These are phyloP conservation scores for Plasmodium falciparum DNA, from an alignment of 169 alveolate species.

Conservation along the genomic window DNA sequence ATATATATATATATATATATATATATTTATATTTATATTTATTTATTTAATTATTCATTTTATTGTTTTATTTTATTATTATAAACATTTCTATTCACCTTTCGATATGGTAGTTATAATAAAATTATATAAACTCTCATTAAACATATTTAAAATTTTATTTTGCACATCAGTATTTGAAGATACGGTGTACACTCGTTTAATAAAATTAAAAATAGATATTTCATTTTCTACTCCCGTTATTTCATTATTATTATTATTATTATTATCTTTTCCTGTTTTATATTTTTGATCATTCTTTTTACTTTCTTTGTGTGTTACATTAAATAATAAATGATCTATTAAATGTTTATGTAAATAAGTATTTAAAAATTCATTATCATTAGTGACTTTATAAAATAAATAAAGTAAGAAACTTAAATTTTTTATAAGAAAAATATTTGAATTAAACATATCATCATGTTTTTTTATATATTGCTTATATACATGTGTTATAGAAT, in stretches of 20 bases:
- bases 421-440: conserved; percentile 65
- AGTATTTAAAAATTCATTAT: conserved; percentile 20
- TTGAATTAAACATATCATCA: conserved; percentile 45
- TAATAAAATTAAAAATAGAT: conserved; percentile 57
- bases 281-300: not conserved
- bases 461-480: conserved; percentile 46
- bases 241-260: conserved; percentile 1
- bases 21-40: not conserved
- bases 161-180: conserved; percentile 26
- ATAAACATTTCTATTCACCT: conserved; percentile 17
- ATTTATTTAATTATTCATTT: no score
- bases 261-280: not conserved
- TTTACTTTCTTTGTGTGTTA: conserved; percentile 3
- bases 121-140: conserved; percentile 59
- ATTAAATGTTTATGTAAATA: conserved; percentile 37
- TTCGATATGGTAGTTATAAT: conserved; percentile 36
- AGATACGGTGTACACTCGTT: conserved; percentile 41
- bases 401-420: conserved; percentile 64
- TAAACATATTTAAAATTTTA: conserved; percentile 34
- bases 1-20: conserved; percentile 4
- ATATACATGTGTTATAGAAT: conserved; percentile 23
- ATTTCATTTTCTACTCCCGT: conserved; percentile 20
- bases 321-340: conserved; percentile 22
- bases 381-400: conserved; percentile 68
- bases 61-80: not conserved